These are phyloP conservation scores for Theobroma cacao DNA, from an alignment of 345 rosid species.

Conservation along the genomic window DNA sequence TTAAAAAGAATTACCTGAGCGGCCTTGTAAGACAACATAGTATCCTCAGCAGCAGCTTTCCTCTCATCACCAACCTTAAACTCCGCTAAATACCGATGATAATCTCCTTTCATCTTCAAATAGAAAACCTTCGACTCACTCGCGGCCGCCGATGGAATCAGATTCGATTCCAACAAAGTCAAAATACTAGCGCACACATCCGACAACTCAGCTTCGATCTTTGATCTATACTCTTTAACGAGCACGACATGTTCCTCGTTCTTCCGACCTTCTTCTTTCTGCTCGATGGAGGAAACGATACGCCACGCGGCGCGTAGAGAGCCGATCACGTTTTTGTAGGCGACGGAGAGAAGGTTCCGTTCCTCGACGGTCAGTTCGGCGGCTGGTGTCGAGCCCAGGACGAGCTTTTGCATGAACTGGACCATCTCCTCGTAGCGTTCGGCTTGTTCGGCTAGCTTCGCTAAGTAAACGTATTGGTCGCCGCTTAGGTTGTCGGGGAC, in stretches of 20 bases:
- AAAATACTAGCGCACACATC: slow-evolving; percentile 76
- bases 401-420: slow-evolving; percentile 85
- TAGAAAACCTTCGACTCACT: slow-evolving; percentile 91
- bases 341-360: slow-evolving; percentile 92
- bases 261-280: slow-evolving; percentile 90
- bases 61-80: slow-evolving; percentile 84
- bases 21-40: slow-evolving; percentile 88
- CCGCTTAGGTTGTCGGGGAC: slow-evolving; percentile 62
- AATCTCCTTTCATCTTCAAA: slow-evolving; percentile 97
- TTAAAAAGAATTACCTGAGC: slow-evolving; percentile 57
- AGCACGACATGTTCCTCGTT: slow-evolving; percentile 90
- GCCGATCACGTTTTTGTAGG: slow-evolving; percentile 97
- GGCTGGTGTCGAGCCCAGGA: slow-evolving; percentile 69
- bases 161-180: slow-evolving; percentile 57
- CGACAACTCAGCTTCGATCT: slow-evolving; percentile 75
- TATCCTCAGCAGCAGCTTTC: slow-evolving; percentile 93
- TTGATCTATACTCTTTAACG: slow-evolving; percentile 93
- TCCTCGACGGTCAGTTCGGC: slow-evolving; percentile 90
- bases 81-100: slow-evolving; percentile 91
- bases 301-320: slow-evolving; percentile 98
- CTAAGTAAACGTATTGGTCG: slow-evolving; percentile 89
- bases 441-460: slow-evolving; percentile 95
- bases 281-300: slow-evolving; percentile 91
- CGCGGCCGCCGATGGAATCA: slow-evolving; percentile 70
- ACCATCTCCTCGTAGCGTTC: slow-evolving; percentile 99